phyloP scores from a whole-genome alignment of 2,329 filamentous ascomycete species.

The Colletotrichum lindemuthianum region DNA sequence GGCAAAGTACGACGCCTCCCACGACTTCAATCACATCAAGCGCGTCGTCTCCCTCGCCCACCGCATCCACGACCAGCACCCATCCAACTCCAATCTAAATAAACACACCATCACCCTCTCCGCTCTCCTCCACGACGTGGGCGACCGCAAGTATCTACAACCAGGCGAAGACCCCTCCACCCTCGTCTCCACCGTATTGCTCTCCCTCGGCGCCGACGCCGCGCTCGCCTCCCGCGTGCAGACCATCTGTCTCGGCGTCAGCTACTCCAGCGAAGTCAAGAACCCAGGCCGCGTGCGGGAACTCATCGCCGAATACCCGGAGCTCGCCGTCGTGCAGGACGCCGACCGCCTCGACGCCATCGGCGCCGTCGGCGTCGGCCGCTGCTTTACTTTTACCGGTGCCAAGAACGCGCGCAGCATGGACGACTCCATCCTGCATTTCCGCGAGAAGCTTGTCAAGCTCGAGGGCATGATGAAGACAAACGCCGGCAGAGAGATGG shows the following conservation, averaged over 20 bases:
- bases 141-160: slow-evolving; percentile 82
- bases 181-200: slow-evolving; percentile 65
- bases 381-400: slow-evolving; percentile 81
- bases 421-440: slow-evolving; percentile 76
- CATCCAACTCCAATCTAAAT: slow-evolving; percentile 50
- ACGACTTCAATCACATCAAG: slow-evolving; percentile 87
- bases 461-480: slow-evolving; percentile 75
- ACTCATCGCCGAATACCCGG: slow-evolving; percentile 74
- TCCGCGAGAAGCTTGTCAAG: slow-evolving; percentile 77
- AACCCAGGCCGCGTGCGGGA: slow-evolving; percentile 68
- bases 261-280: slow-evolving; percentile 78
- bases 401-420: slow-evolving; percentile 65
- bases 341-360: slow-evolving; percentile 93
- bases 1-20: slow-evolving; percentile 82
- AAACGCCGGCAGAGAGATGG: slow-evolving; percentile 61
- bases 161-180: slow-evolving; percentile 66
- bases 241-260: slow-evolving; percentile 78
- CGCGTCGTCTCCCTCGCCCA: slow-evolving; percentile 81
- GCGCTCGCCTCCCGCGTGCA: slow-evolving; percentile 75
- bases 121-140: slow-evolving; percentile 87
- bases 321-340: slow-evolving; percentile 88
- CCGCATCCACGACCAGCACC: slow-evolving; percentile 57
- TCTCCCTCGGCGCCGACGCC: slow-evolving; percentile 63
- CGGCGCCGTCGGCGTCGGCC: slow-evolving; percentile 84
- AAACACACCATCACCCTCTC: slow-evolving; percentile 70